Base-by-base conservation (phyloP, 345 rosid species). In the Eucalyptus fibrosa region DNA sequence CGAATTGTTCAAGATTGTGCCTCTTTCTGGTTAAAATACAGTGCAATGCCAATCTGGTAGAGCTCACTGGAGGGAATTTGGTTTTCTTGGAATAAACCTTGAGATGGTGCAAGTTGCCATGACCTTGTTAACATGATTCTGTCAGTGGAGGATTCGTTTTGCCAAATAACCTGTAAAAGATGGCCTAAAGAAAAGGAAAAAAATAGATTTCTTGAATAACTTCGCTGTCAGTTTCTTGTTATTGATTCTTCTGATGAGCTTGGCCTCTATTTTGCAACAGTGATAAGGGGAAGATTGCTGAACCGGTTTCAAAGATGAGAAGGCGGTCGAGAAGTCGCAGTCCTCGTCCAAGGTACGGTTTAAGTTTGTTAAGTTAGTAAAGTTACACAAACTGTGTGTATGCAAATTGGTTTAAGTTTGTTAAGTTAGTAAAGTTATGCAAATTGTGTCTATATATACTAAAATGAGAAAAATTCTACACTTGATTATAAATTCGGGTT, bases 301-400 rank as follows among this genome's bases (percentile, higher is more conserved):
- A 95, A 90, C 91, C 95, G 13, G 89, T 28, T 72, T 92, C 95
- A 44, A 94, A 88, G 89, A 91, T 94, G 15, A 92, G 80, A 50
- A 0, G 92, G 89, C 88, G 88, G 89, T 94, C 95, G 26, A 91
- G 95, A 87, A 95, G 96, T 82, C 93, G 93, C 89, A 95, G 96
- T 88, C 96, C 96, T 89, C 91, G 91, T 9, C 93, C 89, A 89
- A 94, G 93, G 94, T 92, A 88, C 37, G 59, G 50, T 49, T 40
- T 40, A 32, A 32, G 88, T 50, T 51, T 40, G 85, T 77, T 21
- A 77, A 37, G 47, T 77, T 77, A 40, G 47, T 77, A 37, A 37
- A 77, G 47, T 77, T 23, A 34, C 40, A 21, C 81, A 69, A 69
- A 34, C 37, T 69, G 24, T 69, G 44, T 18, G 28, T 23, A 56